Evolutionary conservation across 768 basidiomycete genomes (phyloP).

Genomic region (Suillus variegatus): DNA sequence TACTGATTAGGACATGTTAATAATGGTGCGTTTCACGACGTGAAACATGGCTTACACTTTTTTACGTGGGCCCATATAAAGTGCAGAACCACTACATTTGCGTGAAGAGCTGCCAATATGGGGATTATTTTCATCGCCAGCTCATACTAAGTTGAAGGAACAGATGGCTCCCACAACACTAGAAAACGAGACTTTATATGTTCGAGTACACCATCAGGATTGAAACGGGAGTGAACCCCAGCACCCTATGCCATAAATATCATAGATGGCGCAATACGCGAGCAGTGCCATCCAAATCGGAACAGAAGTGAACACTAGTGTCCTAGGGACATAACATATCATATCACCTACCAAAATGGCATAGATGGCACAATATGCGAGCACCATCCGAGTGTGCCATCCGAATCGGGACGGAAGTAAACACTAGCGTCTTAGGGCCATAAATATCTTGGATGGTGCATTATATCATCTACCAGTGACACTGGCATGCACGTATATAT

Average conservation of each 20-base stretch:
- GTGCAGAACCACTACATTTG: neutral
- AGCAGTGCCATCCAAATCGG: neutral
- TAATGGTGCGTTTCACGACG: neutral
- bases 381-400: no score
- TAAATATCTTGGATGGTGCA: slow-evolving; percentile 13
- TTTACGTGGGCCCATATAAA: neutral
- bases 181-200: neutral
- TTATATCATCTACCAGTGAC: neutral
- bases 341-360: no score
- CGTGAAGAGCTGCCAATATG: neutral
- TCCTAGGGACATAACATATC: no score
- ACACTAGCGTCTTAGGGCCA: neutral
- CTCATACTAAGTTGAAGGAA: neutral
- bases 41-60: neutral
- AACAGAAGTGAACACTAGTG: neutral
- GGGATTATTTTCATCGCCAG: neutral
- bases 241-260: neutral
- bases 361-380: no score
- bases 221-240: neutral
- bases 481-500: no score
- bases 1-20: neutral
- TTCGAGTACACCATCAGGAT: neutral
- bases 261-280: neutral
- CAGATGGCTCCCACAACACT: neutral
- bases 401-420: neutral